phyloP scores from a whole-genome alignment of 2,329 filamentous ascomycete species.

The Ophiostoma triangulosporum region DNA sequence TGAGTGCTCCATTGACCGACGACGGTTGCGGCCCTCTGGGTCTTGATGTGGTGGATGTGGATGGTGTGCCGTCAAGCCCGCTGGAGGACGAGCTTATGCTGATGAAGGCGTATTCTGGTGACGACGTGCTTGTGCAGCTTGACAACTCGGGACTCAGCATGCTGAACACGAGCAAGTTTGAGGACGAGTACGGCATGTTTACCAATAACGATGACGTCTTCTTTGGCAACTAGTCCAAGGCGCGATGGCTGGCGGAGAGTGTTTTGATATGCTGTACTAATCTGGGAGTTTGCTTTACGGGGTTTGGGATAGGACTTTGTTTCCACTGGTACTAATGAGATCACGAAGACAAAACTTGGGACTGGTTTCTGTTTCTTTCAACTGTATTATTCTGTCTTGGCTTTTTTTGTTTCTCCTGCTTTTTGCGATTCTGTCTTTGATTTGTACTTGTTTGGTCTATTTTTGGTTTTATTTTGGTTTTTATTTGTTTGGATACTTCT shows the following conservation, averaged over 20 bases:
- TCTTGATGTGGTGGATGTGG: slow-evolving; percentile 20
- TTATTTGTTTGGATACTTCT: background rate
- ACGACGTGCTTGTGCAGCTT: slow-evolving; percentile 29
- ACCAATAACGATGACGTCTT: slow-evolving; percentile 37
- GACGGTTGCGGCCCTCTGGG: slow-evolving; percentile 12
- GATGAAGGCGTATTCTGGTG: slow-evolving; percentile 29
- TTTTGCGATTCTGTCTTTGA: background rate
- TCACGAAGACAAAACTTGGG: slow-evolving; percentile 7
- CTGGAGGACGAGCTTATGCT: slow-evolving; percentile 32
- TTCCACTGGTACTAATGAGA: slow-evolving; percentile 7
- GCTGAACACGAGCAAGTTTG: slow-evolving; percentile 39
- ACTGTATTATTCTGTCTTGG: background rate
- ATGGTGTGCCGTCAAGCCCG: slow-evolving; percentile 17
- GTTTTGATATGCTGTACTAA: slow-evolving; percentile 7
- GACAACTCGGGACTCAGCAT: slow-evolving; percentile 32
- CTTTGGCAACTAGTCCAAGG: slow-evolving; percentile 24
- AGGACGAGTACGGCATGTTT: slow-evolving; percentile 43
- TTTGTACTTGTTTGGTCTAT: background rate
- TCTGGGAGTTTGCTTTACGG: background rate
- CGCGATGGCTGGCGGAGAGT: background rate
- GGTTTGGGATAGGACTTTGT: background rate
- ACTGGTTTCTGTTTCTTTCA: background rate
- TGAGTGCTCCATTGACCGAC: slow-evolving; percentile 22
- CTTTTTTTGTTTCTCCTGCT: background rate
- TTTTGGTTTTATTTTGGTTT: background rate